Conservation (phyloP, 1,284 basidiomycete genomes). For the Cryptococcus sp. region DNA sequence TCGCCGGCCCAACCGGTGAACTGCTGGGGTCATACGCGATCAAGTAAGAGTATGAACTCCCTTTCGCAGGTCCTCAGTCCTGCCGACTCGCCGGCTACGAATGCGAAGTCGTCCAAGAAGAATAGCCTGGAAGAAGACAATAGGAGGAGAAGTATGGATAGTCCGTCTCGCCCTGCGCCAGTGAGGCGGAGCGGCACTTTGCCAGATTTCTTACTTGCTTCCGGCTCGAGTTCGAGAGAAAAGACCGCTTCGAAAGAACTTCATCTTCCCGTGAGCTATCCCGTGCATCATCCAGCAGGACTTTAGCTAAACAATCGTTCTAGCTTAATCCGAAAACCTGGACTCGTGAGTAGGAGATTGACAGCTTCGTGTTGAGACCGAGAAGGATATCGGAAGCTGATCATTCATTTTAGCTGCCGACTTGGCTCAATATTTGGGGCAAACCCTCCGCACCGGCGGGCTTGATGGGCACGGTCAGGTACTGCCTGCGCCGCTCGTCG, state of each 20-base stretch:
- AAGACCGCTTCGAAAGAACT: conserved; percentile 15
- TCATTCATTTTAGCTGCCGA: conserved; percentile 19
- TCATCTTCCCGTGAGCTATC: conserved; percentile 22
- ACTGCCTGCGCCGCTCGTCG: conserved; percentile 40
- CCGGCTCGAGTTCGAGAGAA: neutral
- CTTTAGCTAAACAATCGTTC: conserved; percentile 11
- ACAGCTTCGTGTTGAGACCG: too few species aligned
- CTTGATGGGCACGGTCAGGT: conserved; percentile 36
- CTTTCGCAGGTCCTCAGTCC: conserved; percentile 12
- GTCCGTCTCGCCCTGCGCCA: conserved; percentile 17
- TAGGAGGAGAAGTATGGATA: conserved; percentile 32
- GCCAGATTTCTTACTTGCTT: conserved; percentile 19
- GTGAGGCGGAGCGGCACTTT: conserved; percentile 31
- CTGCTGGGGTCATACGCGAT: conserved; percentile 17
- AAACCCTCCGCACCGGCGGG: conserved; percentile 44
- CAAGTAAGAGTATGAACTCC: conserved; percentile 33
- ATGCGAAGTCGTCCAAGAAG: neutral
- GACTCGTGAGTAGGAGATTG: conserved; percentile 31
- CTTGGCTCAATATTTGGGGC: conserved; percentile 38
- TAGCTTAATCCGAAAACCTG: conserved; percentile 41
- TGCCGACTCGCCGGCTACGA: neutral
- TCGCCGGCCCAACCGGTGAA: conserved; percentile 30
- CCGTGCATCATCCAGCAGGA: neutral
- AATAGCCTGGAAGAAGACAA: conserved; percentile 20
- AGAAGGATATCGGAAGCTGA: neutral